Evolutionary conservation across 2,329 filamentous ascomycete genomes (phyloP), one percentile per base, ranked within the genome.

Genomic region (Claviceps purpurea): DNA sequence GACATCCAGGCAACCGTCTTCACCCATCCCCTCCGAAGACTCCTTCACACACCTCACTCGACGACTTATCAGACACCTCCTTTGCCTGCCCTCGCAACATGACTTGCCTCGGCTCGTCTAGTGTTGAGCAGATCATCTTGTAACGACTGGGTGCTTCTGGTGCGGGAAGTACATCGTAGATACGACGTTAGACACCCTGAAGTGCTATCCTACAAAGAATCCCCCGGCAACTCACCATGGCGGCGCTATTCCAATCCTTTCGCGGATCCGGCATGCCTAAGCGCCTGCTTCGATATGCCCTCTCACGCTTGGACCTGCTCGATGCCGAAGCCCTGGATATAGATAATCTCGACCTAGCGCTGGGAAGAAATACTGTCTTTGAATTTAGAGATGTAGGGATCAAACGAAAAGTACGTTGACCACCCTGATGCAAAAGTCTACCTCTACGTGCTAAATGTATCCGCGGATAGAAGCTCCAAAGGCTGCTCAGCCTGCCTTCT

Each of bases 381-480:
- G 90, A 95, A 67, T 83, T 96, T 59, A 82, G 84, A 59, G 85
- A 97, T 75, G 85, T 96, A 53, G 88, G 85, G 2, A 72, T 96
- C 57, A 85, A 84, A 64, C 70, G 90, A 54, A 79, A 88, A 74
- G 89, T 87, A 73, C 20, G 44, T 45, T 60, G 44, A 10, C 10
- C 37, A 60, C 50, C 3, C 14, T 38, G 37, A 24, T 3, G 39
- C 16, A 13, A 73, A 24, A 24, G 37, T 3, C 22, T 7, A 6
- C 16, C 4, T 4, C 37, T 52, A 6, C 48, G 50, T 52, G 51
- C 54, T 54, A 52, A 52, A 54, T 44, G 5, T 38, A 34, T 26
- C 63, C 66, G 55, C 16, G 34, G 30, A 47, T 57, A 95, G 88
- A 93, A 91, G 80, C 76, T 95, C 52, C 78, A 88, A 55, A 75